phyloP scores from a whole-genome alignment of 192 early-diverging fungal species.

The Entomortierella chlamydospora region DNA sequence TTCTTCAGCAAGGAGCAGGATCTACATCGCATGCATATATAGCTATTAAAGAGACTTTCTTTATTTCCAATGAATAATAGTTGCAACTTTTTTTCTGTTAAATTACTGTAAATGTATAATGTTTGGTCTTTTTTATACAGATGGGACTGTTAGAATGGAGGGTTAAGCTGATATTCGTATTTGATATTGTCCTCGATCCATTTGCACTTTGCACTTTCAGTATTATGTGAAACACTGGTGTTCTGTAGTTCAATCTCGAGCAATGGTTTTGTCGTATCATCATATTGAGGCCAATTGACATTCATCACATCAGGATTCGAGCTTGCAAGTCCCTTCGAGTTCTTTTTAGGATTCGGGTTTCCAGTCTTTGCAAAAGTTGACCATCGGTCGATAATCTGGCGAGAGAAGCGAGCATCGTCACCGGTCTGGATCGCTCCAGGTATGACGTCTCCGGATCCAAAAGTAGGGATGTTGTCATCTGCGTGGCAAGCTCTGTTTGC shows the following conservation, averaged over 20 bases:
- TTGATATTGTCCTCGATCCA: constrained; percentile 11
- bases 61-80: too few relatives aligned
- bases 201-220: constrained; percentile 4
- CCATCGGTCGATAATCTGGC: constrained; percentile 46
- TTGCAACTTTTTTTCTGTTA: too few relatives aligned
- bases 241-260: constrained; percentile 9
- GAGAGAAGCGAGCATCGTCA: constrained; percentile 54
- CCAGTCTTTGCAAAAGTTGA: constrained; percentile 55
- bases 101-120: too few relatives aligned
- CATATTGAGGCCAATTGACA: constrained; percentile 21
- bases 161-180: constrained; percentile 12
- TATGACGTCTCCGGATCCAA: constrained; percentile 18
- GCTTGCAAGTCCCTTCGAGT: constrained; percentile 3
- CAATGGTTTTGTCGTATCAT: constrained; percentile 17
- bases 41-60: too few relatives aligned
- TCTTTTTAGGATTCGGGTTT: constrained; percentile 43
- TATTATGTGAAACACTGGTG: not conserved
- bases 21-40: too few relatives aligned
- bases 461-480: constrained; percentile 23
- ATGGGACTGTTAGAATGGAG: too few relatives aligned
- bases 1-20: not conserved
- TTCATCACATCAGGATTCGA: constrained; percentile 25
- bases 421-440: constrained; percentile 9
- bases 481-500: constrained; percentile 27
- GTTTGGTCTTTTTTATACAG: too few relatives aligned